A percentile compares a stretch with the other conserved stretches of the same genome.
Evolutionary conservation across 805 yeast species (phyloP).

Genomic region (Ogataea methylovora): DNA sequence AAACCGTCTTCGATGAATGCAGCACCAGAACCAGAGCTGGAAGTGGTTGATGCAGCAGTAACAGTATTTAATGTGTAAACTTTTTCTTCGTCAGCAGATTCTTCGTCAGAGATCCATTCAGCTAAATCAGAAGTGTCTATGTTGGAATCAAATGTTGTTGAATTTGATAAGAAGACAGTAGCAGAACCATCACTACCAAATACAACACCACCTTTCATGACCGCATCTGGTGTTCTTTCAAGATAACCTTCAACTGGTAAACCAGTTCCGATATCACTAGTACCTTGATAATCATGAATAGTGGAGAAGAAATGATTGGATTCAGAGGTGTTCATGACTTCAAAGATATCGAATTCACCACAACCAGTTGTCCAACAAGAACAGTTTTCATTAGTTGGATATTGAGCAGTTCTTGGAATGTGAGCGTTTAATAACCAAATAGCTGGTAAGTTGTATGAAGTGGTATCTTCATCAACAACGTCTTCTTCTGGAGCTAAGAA

Average conservation of each 20-base stretch:
- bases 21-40: neutral
- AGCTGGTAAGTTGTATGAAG: conserved; percentile 59
- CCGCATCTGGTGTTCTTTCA: conserved; percentile 39
- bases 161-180: conserved; percentile 51
- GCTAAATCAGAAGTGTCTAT: conserved; percentile 36
- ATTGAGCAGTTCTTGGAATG: conserved; percentile 71
- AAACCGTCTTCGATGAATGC: neutral
- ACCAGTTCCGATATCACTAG: conserved; percentile 55
- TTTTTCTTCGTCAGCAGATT: conserved; percentile 7
- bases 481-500: conserved; percentile 59
- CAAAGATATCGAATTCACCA: conserved; percentile 75
- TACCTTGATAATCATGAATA: conserved; percentile 71
- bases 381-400: conserved; percentile 52
- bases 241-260: conserved; percentile 49
- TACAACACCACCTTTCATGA: conserved; percentile 67
- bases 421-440: conserved; percentile 70
- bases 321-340: conserved; percentile 59
- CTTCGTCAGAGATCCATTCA: conserved; percentile 30
- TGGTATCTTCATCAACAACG: conserved; percentile 22
- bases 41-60: conserved; percentile 4
- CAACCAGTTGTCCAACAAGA: conserved; percentile 76
- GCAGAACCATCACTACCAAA: conserved; percentile 57
- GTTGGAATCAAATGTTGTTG: conserved; percentile 39
- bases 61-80: conserved; percentile 14
- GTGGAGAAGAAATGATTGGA: conserved; percentile 52